Percentiles rank a stretch among this genome's conserved stretches.
phyloP scores from a whole-genome alignment of 768 basidiomycete genomes.

The Dacryopinax spathularia region DNA sequence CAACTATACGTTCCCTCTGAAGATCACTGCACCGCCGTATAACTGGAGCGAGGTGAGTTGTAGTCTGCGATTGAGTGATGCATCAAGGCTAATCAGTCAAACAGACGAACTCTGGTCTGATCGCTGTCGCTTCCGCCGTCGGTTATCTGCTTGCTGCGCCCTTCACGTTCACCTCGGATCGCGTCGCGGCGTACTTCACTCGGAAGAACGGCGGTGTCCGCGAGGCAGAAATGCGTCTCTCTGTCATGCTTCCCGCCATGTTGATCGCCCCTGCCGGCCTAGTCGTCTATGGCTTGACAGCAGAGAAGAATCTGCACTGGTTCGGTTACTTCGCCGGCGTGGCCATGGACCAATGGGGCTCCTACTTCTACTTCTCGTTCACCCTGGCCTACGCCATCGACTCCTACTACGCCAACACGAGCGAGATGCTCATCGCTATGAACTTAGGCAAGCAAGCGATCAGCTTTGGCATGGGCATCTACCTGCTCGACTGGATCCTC shows the following conservation, averaged over 20 bases:
- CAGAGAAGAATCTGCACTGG: conserved; percentile 7
- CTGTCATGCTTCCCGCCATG: conserved; percentile 7
- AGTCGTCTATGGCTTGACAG: conserved; percentile 2
- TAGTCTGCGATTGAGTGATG: not conserved
- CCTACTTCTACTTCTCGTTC: conserved; percentile 9
- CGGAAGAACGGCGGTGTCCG: conserved; percentile 5
- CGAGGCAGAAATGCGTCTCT: conserved; percentile 8
- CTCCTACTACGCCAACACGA: conserved; percentile 7
- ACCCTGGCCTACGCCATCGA: conserved; percentile 5
- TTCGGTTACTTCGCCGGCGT: conserved; percentile 6
- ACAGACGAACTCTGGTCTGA: conserved; percentile 6
- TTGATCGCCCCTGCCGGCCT: conserved; percentile 5
- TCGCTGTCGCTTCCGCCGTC: conserved; percentile 3
- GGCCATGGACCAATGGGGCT: conserved; percentile 4
- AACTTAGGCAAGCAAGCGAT: conserved; percentile 10
- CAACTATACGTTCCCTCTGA: conserved; percentile 6
- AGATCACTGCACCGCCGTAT: conserved; percentile 5
- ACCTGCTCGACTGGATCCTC: conserved; percentile 9
- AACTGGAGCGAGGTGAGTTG: conserved; percentile 4
- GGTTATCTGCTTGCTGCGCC: conserved; percentile 5
- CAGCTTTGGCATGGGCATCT: conserved; percentile 9
- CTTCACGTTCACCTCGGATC: conserved; percentile 5
- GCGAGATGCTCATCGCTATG: conserved; percentile 8
- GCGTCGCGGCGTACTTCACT: conserved; percentile 5
- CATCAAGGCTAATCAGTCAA: not conserved